Conservation (phyloP, 2,329 filamentous ascomycete species). For the Microsporum canis region DNA sequence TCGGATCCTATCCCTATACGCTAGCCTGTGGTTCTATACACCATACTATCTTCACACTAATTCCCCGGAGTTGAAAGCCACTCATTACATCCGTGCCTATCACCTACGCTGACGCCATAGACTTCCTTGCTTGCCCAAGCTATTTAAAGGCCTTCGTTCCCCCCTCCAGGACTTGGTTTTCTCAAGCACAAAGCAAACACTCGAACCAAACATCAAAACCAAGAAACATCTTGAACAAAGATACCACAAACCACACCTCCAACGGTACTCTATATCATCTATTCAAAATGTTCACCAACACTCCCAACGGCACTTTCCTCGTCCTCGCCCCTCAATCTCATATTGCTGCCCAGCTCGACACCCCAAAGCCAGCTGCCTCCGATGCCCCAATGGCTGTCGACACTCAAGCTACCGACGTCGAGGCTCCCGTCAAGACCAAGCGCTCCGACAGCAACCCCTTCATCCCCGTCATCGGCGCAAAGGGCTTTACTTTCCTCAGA, state of each 20-base stretch:
- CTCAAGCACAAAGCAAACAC: neutral
- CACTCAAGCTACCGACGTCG: neutral
- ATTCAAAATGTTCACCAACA: constrained; percentile 14
- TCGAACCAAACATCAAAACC: neutral
- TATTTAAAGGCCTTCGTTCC: neutral
- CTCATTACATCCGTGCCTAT: neutral
- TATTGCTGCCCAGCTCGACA: constrained; percentile 7
- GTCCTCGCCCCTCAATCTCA: constrained; percentile 15
- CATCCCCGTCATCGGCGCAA: constrained; percentile 6
- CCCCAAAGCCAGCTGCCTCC: neutral
- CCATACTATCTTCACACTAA: neutral
- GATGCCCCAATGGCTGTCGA: neutral
- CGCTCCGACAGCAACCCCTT: constrained; percentile 12
- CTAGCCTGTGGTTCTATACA: neutral
- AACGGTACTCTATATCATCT: neutral
- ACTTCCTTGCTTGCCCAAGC: neutral
- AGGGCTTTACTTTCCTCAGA: constrained; percentile 12
- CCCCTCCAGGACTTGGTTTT: neutral
- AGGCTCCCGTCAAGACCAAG: constrained; percentile 6
- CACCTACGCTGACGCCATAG: neutral
- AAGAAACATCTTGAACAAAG: neutral
- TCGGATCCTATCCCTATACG: neutral
- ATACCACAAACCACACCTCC: neutral
- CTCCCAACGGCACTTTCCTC: constrained; percentile 15
- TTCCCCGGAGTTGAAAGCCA: neutral